Evolutionary conservation across 2,329 filamentous ascomycete species (phyloP).

Genomic region (Penicillium vulpinum): DNA sequence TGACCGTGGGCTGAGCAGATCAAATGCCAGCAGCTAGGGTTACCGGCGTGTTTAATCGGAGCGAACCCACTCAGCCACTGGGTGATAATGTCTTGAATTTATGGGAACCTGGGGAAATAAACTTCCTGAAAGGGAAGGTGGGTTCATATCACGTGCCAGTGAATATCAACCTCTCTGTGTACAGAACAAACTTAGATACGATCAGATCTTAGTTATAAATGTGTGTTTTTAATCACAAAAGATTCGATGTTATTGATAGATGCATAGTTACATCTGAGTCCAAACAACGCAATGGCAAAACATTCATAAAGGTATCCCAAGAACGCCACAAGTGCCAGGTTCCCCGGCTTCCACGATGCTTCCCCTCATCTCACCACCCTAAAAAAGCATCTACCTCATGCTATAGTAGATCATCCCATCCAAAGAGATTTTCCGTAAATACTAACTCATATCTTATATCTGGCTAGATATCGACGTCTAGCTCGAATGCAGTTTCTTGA

Average conservation of each 20-base stretch:
- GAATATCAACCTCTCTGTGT: not conserved
- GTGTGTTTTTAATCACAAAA: not conserved
- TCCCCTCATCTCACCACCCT: not conserved
- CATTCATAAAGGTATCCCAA: slow-evolving; percentile 10
- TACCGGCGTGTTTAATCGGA: too few species aligned
- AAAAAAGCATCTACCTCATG: not conserved
- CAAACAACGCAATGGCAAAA: slow-evolving; percentile 6
- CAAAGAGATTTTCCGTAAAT: not conserved
- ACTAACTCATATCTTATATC: not conserved
- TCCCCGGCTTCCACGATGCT: not conserved
- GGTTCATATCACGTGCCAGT: not conserved
- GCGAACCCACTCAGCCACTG: too few species aligned
- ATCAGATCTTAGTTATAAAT: not conserved
- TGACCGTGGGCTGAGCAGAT: too few species aligned
- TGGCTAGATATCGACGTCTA: slow-evolving; percentile 33
- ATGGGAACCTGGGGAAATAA: not conserved
- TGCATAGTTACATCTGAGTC: slow-evolving; percentile 3
- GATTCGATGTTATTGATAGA: slow-evolving; percentile 1
- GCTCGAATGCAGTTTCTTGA: slow-evolving; percentile 79
- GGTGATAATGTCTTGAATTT: not conserved
- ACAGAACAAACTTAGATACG: not conserved
- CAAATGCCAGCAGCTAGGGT: too few species aligned
- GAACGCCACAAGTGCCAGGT: slow-evolving; percentile 14
- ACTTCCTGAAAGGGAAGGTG: not conserved
- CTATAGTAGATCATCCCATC: not conserved